Conservation (phyloP, 169 alveolate genomes). For the Eimeria brunetti region DNA sequence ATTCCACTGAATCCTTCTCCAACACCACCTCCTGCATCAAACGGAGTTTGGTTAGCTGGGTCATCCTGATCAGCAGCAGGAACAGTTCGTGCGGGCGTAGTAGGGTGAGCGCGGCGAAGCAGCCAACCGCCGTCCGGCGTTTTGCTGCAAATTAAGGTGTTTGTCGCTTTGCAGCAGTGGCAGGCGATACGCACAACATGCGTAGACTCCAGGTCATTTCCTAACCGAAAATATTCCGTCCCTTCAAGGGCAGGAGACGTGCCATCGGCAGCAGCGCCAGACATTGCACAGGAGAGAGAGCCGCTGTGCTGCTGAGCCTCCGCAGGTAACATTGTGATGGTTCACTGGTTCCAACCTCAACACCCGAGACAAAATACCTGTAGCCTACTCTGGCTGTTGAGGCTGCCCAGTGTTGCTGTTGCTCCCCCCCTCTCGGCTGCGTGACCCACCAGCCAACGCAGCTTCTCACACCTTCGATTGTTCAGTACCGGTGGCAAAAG, state of each 20-base stretch:
- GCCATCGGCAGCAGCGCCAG: constrained; percentile 38
- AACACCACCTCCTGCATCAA: background rate
- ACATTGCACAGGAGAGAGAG: constrained; percentile 25
- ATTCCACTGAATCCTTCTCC: background rate
- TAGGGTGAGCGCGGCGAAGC: constrained; percentile 33
- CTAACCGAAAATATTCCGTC: constrained; percentile 13
- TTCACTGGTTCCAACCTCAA: background rate
- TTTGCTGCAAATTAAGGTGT: constrained; percentile 43
- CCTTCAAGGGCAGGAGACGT: background rate
- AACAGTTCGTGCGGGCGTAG: background rate
- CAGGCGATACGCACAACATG: constrained; percentile 48
- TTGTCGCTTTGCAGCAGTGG: constrained; percentile 55
- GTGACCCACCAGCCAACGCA: constrained; percentile 50
- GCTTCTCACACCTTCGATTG: constrained; percentile 34
- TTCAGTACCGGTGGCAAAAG: background rate
- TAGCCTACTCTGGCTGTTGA: background rate
- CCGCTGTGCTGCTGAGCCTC: constrained; percentile 12
- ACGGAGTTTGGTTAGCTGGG: background rate
- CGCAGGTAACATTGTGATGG: constrained; percentile 9
- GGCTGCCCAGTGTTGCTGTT: constrained; percentile 3
- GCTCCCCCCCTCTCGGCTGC: constrained; percentile 8
- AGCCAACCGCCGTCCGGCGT: constrained; percentile 60
- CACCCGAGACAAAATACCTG: background rate
- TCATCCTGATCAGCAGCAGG: background rate
- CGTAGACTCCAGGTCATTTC: constrained; percentile 15